Evolutionary conservation across 1,284 basidiomycete species (phyloP), one percentile per base, ranked within the genome.

Genomic region (Fistulina hepatica): DNA sequence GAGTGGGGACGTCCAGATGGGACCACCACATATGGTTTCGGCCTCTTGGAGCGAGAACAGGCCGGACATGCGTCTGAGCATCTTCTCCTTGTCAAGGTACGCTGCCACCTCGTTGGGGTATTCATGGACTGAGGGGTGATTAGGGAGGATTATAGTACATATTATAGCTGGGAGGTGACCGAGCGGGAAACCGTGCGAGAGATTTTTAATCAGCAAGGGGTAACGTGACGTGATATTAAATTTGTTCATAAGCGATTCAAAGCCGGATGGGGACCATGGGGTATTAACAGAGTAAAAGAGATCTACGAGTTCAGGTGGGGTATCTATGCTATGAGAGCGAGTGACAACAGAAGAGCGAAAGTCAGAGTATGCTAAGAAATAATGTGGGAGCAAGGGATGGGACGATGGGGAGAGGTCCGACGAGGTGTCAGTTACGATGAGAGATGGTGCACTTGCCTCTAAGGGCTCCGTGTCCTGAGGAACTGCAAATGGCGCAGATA

Each of bases 191-290:
- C 46, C 41, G 12, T 36, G 15, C 2, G 10, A 11, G 9, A 47
- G 38, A 13, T 47, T 42, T 2, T 28, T 2, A 13, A 43, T 27
- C 6, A 47, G 39, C 16, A 30, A 19, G 2, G 45, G 44, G 21
- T 43, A 45, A 10, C 8, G 6, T 4, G 23, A 5, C 1, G 23
- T 12, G 1, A 45, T 12, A 19, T 39, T 33, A 17, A 28, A 51
- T 37, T 60, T 60, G 1, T 36, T 36, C 9, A 56, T 33, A 19
- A 57, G 52, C 22, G 50, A 13, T 35, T 3, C 52, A 46, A 4
- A 42, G 17, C 37, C 37, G n/a, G n/a, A n/a, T n/a, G n/a, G n/a
- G n/a, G n/a, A n/a, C n/a, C n/a, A n/a, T n/a, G n/a, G n/a, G n/a
- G 25, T 30, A n/a, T n/a, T n/a, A n/a, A n/a, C n/a, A n/a, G n/a